phyloP scores from a whole-genome alignment of 2,329 filamentous ascomycete genomes.

The Microdochium bolleyi region DNA sequence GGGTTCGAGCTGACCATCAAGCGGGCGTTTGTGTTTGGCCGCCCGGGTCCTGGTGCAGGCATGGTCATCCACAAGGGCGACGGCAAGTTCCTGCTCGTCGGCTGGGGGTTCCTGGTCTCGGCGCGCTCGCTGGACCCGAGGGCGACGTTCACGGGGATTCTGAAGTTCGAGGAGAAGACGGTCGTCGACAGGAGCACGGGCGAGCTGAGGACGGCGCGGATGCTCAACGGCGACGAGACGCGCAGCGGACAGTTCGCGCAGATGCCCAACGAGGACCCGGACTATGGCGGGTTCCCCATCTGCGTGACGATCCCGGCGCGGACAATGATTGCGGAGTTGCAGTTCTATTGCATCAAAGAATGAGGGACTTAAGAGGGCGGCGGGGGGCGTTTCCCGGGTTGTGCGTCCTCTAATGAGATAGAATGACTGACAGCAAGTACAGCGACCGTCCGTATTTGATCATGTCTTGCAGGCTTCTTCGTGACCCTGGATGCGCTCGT shows the following conservation, averaged over 20 bases:
- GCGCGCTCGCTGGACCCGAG: slow-evolving; percentile 9
- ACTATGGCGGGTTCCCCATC: slow-evolving; percentile 39
- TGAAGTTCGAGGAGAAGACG: slow-evolving; percentile 14
- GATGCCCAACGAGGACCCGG: slow-evolving; percentile 38
- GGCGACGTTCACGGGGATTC: neutral
- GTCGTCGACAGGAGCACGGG: slow-evolving; percentile 23
- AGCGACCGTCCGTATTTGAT: too few species aligned
- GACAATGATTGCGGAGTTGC: slow-evolving; percentile 12
- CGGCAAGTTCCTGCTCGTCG: slow-evolving; percentile 16
- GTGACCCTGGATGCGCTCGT: too few species aligned
- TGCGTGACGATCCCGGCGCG: slow-evolving; percentile 34
- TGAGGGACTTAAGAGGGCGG: too few species aligned
- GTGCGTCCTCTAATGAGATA: too few species aligned
- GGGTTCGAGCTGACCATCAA: slow-evolving; percentile 24
- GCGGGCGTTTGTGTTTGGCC: slow-evolving; percentile 21
- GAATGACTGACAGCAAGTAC: too few species aligned
- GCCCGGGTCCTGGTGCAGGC: slow-evolving; percentile 5
- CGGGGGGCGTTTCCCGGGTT: too few species aligned
- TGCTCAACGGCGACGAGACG: slow-evolving; percentile 28
- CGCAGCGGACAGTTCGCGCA: slow-evolving; percentile 25
- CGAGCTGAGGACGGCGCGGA: slow-evolving; percentile 19
- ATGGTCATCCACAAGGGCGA: slow-evolving; percentile 16
- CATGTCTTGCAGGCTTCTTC: too few species aligned
- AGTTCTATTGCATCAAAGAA: neutral
- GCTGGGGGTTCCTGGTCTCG: slow-evolving; percentile 8